Percentiles rank a stretch among this genome's conserved stretches.
phyloP scores from a whole-genome alignment of 2,329 filamentous ascomycete species.

The Alternaria incomplexa region DNA sequence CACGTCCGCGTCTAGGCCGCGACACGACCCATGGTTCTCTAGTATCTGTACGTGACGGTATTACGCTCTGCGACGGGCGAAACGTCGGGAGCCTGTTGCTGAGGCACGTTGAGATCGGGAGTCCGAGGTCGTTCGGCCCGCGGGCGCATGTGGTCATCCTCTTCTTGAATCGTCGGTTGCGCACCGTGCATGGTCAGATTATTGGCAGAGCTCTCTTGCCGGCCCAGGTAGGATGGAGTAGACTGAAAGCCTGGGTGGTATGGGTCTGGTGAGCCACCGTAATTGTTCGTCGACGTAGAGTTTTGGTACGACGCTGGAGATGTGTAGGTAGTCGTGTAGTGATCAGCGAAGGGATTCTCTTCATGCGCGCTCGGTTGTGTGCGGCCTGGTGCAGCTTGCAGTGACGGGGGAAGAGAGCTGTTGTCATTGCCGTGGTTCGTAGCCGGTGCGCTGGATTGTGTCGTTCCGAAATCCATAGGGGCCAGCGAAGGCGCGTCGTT shows the following conservation, averaged over 20 bases:
- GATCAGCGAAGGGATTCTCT: slow-evolving; percentile 53
- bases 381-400: slow-evolving; percentile 34
- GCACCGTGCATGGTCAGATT: slow-evolving; percentile 56
- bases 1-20: slow-evolving; percentile 13
- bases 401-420: slow-evolving; percentile 31
- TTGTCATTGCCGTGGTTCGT: slow-evolving; percentile 25
- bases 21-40: slow-evolving; percentile 14
- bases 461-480: slow-evolving; percentile 13
- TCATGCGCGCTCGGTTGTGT: slow-evolving; percentile 20
- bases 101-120: slow-evolving; percentile 25
- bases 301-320: slow-evolving; percentile 28
- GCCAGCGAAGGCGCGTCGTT: slow-evolving; percentile 27
- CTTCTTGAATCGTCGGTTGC: slow-evolving; percentile 31
- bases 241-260: slow-evolving; percentile 46
- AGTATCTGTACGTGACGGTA: slow-evolving; percentile 48
- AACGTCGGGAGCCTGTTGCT: slow-evolving; percentile 34
- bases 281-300: slow-evolving; percentile 19
- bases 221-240: slow-evolving; percentile 52
- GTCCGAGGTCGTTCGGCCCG: slow-evolving; percentile 33
- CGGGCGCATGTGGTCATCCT: slow-evolving; percentile 32
- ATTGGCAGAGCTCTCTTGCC: slow-evolving; percentile 52
- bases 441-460: slow-evolving; percentile 13
- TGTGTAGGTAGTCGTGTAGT: slow-evolving; percentile 43
- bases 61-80: slow-evolving; percentile 46
- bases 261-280: slow-evolving; percentile 30